Percentiles rank a stretch among this genome's conserved stretches.
Conservation (phyloP, 805 yeast species). For the Helenozyma rhizophorensis region DNA sequence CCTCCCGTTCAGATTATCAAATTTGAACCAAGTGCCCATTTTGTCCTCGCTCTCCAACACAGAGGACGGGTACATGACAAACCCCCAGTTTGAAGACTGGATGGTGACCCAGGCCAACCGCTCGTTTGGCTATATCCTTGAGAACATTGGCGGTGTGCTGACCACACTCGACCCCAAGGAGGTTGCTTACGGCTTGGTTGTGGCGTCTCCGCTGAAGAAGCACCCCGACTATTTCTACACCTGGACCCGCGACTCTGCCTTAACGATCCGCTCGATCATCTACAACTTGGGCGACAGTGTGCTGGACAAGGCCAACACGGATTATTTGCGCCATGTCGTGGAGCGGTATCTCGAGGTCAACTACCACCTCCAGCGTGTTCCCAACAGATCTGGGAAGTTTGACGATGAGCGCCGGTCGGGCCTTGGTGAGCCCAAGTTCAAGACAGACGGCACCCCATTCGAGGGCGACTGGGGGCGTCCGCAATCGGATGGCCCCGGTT, state of each 20-base stretch:
- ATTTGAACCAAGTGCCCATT: neutral
- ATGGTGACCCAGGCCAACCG: constrained; percentile 35
- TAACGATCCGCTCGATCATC: constrained; percentile 64
- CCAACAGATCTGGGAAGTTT: constrained; percentile 67
- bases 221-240: constrained; percentile 82
- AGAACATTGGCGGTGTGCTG: constrained; percentile 52
- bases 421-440: constrained; percentile 88
- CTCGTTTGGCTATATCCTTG: constrained; percentile 44
- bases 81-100: constrained; percentile 34
- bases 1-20: neutral
- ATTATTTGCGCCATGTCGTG: constrained; percentile 23
- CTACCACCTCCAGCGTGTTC: constrained; percentile 55
- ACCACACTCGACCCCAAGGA: constrained; percentile 21
- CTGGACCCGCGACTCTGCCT: constrained; percentile 90
- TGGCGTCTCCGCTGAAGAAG: constrained; percentile 75
- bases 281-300: constrained; percentile 48
- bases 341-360: constrained; percentile 63
- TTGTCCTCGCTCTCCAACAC: neutral
- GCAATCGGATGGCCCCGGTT: constrained; percentile 91
- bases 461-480: constrained; percentile 86
- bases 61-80: too few species aligned
- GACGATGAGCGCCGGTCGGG: constrained; percentile 41
- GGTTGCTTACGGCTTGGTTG: constrained; percentile 64
- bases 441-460: constrained; percentile 61
- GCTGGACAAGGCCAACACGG: constrained; percentile 8